Base-by-base conservation (phyloP, 805 yeast genomes). In the Metschnikowia borealis region DNA sequence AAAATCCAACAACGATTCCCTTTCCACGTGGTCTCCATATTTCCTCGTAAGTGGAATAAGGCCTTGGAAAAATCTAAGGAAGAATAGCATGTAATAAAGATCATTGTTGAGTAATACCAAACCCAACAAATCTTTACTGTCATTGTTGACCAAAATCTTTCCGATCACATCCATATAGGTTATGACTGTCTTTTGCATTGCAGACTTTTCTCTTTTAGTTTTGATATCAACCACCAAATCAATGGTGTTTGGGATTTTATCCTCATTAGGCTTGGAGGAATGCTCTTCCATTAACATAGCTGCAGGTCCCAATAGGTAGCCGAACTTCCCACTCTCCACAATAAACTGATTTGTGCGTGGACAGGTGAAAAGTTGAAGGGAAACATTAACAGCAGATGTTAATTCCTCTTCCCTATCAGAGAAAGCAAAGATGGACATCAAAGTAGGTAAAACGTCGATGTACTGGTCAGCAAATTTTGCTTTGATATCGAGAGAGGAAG, bases 21-120 rank as follows among this genome's bases (percentile, higher is more conserved):
- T 73, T 49, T 79, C 79, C 31, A 85, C 87, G 66, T 86, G 92
- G 6, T 82, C 84, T 10, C 89, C 92, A 40, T 73, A 72, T 54
- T 83, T 83, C 51, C 89, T 74, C 49, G 64, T 71, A 29, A 84
- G 65, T 23, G 76, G 71, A 73, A 80, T 80, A 37, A 78, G 77
- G 21, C 84, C 82, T 58, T 84, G 86, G 61, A 82, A 84, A 15
- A 71, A 62, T 47, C 77, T 73, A 26, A 83, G 68, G n/a, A 83
- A 67, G 10, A 75, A 62, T 2, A 80, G 62, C 1, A 82, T 48
- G 33, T 76, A 63, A 8, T 68, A 61, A 38, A 83, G 61, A 46
- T 69, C 73, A 20, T 67, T 63, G n/a, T 68, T 64, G 6, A 62
- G 49, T 17, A 75, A 58, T 15, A 79, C 54, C 7, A 42, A 38